Evolutionary conservation across 768 basidiomycete genomes (phyloP), one percentile per base, ranked within the genome.

Genomic region (Ephemerocybe angulata): DNA sequence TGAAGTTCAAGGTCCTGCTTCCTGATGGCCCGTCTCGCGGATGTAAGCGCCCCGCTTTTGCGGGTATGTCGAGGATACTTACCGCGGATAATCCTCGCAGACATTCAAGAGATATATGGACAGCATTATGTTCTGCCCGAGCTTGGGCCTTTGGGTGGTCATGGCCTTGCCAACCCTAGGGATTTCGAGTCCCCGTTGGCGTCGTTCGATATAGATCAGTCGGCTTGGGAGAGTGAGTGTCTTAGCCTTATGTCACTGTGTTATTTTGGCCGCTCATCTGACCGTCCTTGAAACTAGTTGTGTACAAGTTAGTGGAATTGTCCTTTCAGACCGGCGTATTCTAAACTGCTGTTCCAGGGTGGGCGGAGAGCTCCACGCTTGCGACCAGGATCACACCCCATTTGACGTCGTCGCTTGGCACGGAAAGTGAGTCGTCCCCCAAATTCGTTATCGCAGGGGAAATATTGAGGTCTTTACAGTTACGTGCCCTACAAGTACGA

Each of bases 391-490:
- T 41, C 82, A 85, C 65, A 85, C 85, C 1, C 85, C 85, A 0
- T 87, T 87, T 65, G 86, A 87, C 62, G 85, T 87, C 37, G 85
- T 87, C 25, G 84, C 85, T 1, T 86, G 84, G 84, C 79, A 82
- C 48, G 84, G 84, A 67, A 86, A 83, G 83, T 84, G 64, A 50
- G 80, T 69, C 3, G 27, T 31, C 25, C 19, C 15, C 33, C 8
- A n/a, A 43, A 22, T n/a, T 11, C 8, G 13, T 46, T 19, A 25
- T 15, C 21, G 40, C 15, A 19, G 4, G 4, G 28, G 40, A 37
- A 37, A 12, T 40, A 29, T 27, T 28, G 24, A 27, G 31, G 17
- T 27, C 27, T n/a, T 15, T 55, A 22, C 50, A 84, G 83, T 67
- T 85, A 85, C 62, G 80, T 84, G 6, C 83, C 84, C 0, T 85